Evolutionary conservation across 177 flowering plant genomes (phyloP).

Genomic region (Tripterygium wilfordii): DNA sequence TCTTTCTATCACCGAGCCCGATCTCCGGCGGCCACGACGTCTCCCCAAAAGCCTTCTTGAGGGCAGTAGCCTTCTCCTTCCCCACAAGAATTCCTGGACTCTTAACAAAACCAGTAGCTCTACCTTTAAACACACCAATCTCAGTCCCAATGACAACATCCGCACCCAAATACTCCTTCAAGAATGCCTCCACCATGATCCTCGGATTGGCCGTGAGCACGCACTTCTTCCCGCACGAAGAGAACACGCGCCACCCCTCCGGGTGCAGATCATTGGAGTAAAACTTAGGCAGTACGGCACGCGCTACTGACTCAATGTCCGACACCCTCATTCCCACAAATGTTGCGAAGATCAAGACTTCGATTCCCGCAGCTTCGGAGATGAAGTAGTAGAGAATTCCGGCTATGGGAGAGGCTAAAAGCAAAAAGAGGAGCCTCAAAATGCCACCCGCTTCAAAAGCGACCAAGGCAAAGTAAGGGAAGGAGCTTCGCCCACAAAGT

Average conservation of each 20-base stretch:
- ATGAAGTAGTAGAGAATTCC: conserved; percentile 37
- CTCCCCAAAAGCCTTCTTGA: conserved; percentile 34
- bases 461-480: conserved; percentile 53
- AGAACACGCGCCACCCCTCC: conserved; percentile 57
- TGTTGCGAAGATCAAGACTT: conserved; percentile 40
- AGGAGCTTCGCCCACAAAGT: conserved; percentile 44
- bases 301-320: conserved; percentile 54
- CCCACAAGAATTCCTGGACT: conserved; percentile 46
- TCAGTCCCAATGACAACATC: conserved; percentile 61
- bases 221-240: conserved; percentile 43
- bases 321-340: conserved; percentile 38
- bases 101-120: conserved; percentile 53
- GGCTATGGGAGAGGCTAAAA: conserved; percentile 39
- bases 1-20: conserved; percentile 50
- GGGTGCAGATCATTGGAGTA: conserved; percentile 48
- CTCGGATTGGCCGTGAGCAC: conserved; percentile 59
- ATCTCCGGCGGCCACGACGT: conserved; percentile 26
- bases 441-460: conserved; percentile 58
- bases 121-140: conserved; percentile 32
- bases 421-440: conserved; percentile 36
- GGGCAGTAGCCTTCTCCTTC: conserved; percentile 38
- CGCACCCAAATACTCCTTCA: conserved; percentile 52
- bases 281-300: conserved; percentile 57
- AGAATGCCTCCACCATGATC: conserved; percentile 55
- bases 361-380: conserved; percentile 45